phyloP scores from a whole-genome alignment of 148 eudicot genomes.

The Fagopyrum homotropicum region DNA sequence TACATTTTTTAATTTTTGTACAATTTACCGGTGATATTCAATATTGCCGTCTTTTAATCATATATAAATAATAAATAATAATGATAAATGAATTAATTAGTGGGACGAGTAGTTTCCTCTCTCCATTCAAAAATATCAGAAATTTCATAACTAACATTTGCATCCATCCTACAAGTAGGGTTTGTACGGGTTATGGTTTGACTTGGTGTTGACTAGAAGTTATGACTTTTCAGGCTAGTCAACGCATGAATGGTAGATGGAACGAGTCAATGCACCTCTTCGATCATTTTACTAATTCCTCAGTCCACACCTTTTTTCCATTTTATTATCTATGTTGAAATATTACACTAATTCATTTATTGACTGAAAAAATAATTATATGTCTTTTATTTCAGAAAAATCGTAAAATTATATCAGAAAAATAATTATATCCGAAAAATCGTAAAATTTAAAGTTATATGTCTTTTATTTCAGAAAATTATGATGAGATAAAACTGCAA shows the following conservation, averaged over 20 bases:
- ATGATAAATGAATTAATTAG: no score
- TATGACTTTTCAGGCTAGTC: not conserved
- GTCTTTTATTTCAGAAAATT: no score
- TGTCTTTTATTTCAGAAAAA: no score
- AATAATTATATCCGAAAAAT: no score
- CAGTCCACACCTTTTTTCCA: not conserved
- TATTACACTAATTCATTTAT: no score
- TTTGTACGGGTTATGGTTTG: not conserved
- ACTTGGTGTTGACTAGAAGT: conserved; percentile 7
- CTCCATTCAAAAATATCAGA: not conserved
- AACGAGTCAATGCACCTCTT: not conserved
- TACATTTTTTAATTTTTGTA: no score
- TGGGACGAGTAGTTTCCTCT: not conserved
- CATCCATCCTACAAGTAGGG: not conserved
- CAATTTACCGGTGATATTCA: not conserved
- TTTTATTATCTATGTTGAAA: not conserved
- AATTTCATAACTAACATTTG: not conserved
- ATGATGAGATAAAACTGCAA: no score
- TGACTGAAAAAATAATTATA: no score
- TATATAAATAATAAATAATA: not conserved
- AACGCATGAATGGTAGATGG: not conserved
- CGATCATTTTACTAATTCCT: not conserved
- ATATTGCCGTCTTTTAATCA: not conserved
- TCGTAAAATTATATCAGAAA: no score
- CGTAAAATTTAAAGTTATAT: no score